These are phyloP conservation scores for Rhodotorula taiwanensis DNA, from an alignment of 768 basidiomycete genomes.

Conservation along the genomic window DNA sequence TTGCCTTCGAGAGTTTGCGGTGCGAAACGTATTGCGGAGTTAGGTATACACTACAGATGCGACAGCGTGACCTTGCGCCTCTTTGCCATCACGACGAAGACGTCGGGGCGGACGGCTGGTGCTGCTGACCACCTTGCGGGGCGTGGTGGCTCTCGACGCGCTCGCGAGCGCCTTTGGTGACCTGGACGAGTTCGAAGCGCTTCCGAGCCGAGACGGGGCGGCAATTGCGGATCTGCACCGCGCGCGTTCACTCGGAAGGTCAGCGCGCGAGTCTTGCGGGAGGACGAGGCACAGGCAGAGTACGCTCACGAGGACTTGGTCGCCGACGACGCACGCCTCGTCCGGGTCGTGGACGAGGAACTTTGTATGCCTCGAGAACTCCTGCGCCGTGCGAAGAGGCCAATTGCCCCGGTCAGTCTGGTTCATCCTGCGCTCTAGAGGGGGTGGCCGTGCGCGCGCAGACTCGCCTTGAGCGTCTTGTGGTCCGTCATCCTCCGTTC, in stretches of 20 bases:
- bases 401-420: not conserved
- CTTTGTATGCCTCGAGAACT: constrained; percentile 30
- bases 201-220: constrained; percentile 33
- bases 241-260: no score
- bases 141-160: constrained; percentile 7
- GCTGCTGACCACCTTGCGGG: not conserved
- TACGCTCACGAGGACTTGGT: constrained; percentile 18
- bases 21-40: no score
- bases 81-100: not conserved
- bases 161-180: constrained; percentile 18
- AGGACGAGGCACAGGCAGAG: not conserved
- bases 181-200: constrained; percentile 33
- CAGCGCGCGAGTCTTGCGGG: no score
- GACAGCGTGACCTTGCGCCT: no score
- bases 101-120: not conserved
- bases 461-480: constrained; percentile 33
- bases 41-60: no score
- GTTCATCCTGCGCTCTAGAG: not conserved
- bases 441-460: no score
- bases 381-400: not conserved
- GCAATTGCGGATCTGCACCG: constrained; percentile 31
- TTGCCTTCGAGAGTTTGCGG: no score
- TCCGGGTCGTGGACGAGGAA: constrained; percentile 35
- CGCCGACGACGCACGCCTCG: constrained; percentile 22
- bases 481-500: constrained; percentile 31